A percentile compares a stretch with the other conserved stretches of the same genome.
phyloP scores from a whole-genome alignment of 176 grass and related monocot genomes.

The Oryza glumipatula region DNA sequence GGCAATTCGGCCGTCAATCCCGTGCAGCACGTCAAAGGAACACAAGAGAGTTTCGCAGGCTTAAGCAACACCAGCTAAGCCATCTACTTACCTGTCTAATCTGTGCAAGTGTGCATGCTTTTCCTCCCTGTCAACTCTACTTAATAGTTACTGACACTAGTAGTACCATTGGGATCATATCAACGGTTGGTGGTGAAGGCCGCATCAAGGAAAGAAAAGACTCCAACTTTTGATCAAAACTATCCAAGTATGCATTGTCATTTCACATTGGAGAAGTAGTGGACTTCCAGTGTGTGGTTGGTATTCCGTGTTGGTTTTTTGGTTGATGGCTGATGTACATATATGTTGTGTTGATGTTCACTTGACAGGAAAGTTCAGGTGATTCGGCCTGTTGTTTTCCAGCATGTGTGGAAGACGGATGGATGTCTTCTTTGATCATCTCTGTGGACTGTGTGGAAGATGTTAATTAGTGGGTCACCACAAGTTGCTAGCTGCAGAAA shows the following conservation, averaged over 20 bases:
- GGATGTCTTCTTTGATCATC: background rate
- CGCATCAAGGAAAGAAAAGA: constrained; percentile 19
- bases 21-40: constrained; percentile 2
- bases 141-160: background rate
- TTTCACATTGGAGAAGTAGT: background rate
- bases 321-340: background rate
- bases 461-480: background rate
- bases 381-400: constrained; percentile 11
- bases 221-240: background rate
- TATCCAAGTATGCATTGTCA: background rate
- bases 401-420: constrained; percentile 17
- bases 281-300: background rate
- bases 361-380: constrained; percentile 27
- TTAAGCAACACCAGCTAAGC: constrained; percentile 31
- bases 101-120: background rate
- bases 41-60: constrained; percentile 32
- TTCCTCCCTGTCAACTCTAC: constrained; percentile 8
- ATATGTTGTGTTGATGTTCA: background rate
- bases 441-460: background rate
- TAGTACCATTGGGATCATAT: background rate
- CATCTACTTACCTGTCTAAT: background rate
- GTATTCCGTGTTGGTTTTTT: background rate
- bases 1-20: constrained; percentile 11
- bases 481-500: background rate
- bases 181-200: constrained; percentile 30